phyloP scores from a whole-genome alignment of 202 grass and related monocot genomes.

The Carex sylvatica region DNA sequence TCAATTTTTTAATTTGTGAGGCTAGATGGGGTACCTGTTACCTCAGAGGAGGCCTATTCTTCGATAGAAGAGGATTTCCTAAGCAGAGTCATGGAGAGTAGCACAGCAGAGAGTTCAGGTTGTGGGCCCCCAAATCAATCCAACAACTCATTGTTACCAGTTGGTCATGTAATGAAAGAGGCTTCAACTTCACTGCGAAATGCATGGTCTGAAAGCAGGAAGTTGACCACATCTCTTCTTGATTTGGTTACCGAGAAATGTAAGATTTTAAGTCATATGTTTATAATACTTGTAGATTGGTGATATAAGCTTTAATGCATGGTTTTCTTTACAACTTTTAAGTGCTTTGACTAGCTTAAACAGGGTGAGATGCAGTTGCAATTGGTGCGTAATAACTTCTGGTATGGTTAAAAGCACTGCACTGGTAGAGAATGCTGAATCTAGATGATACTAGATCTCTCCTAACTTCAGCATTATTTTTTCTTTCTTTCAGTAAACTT shows the following conservation, averaged over 20 bases:
- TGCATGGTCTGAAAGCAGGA: conserved; percentile 43
- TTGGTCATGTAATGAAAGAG: conserved; percentile 39
- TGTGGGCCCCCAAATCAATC: conserved; percentile 34
- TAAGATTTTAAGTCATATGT: conserved; percentile 11
- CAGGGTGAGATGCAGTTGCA: neutral
- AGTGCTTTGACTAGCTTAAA: neutral
- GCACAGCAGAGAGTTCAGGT: conserved; percentile 56
- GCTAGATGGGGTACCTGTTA: neutral
- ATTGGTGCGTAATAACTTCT: conserved; percentile 5
- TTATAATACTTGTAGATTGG: neutral
- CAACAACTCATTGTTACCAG: conserved; percentile 30
- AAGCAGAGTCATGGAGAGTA: conserved; percentile 46
- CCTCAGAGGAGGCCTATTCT: conserved; percentile 38
- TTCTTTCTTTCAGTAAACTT: conserved; percentile 19
- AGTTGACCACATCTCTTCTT: conserved; percentile 35
- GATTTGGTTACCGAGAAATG: conserved; percentile 22
- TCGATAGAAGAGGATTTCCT: conserved; percentile 39
- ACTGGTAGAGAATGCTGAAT: neutral
- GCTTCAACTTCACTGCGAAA: conserved; percentile 35
- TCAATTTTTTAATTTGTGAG: conserved; percentile 3
- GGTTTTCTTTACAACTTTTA: neutral
- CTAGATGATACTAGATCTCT: conserved; percentile 6
- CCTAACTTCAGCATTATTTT: conserved; percentile 1
- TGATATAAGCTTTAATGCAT: neutral
- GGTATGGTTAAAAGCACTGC: neutral